Conservation (phyloP, 306 rosid genomes). For the Chamaecrista fasciculata region DNA sequence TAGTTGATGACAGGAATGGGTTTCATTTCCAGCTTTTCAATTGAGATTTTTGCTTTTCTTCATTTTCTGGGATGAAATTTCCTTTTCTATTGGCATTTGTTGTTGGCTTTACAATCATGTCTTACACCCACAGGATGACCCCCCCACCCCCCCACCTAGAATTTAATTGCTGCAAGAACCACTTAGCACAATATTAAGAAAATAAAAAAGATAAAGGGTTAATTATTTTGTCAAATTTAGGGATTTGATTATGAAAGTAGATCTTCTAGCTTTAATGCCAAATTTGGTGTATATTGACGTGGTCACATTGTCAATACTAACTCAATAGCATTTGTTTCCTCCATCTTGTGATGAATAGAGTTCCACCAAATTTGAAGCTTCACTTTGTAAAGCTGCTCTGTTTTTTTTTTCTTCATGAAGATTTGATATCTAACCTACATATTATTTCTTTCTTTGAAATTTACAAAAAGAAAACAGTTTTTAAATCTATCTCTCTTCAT, state of each 20-base stretch:
- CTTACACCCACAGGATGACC: slow-evolving; percentile 22
- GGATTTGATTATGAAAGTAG: slow-evolving; percentile 19
- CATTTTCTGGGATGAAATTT: not conserved
- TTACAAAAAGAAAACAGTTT: too few relatives aligned
- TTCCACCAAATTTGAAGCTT: not conserved
- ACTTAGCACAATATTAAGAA: slow-evolving; percentile 9
- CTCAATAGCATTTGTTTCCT: not conserved
- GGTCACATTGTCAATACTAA: slow-evolving; percentile 19
- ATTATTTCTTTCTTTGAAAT: too few relatives aligned
- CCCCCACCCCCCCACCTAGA: slow-evolving; percentile 52
- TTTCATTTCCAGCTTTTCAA: slow-evolving; percentile 10
- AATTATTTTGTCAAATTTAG: not conserved
- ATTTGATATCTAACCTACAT: not conserved
- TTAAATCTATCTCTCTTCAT: too few relatives aligned
- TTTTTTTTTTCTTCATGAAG: not conserved
- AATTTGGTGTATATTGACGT: not conserved
- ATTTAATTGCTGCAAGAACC: slow-evolving; percentile 30
- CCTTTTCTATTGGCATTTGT: slow-evolving; percentile 33
- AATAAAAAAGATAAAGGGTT: not conserved
- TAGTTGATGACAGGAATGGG: slow-evolving; percentile 27
- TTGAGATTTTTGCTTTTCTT: not conserved
- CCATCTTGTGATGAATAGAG: not conserved
- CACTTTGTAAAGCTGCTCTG: not conserved
- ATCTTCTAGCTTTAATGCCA: slow-evolving; percentile 12
- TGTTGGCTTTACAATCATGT: slow-evolving; percentile 42